Percentiles rank a stretch among this genome's conserved stretches.
phyloP scores from a whole-genome alignment of 1,139 yeast genomes.

The Suhomyces maxii region DNA sequence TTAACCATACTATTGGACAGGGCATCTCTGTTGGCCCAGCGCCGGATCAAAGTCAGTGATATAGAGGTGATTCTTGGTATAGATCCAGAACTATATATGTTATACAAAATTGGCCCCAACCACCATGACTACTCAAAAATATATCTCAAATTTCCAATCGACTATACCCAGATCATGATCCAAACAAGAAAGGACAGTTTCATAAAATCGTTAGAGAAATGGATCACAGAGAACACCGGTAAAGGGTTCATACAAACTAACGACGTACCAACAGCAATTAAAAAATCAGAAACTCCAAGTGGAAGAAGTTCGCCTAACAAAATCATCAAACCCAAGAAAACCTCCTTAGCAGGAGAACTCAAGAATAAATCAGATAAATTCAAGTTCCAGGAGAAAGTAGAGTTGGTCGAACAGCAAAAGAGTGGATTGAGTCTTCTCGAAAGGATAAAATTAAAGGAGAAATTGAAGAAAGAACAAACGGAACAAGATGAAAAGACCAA shows the following conservation, averaged over 20 bases:
- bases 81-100: conserved; percentile 16
- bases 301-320: conserved; percentile 18
- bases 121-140: conserved; percentile 6
- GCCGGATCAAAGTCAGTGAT: conserved; percentile 17
- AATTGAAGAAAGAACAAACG: conserved; percentile 10
- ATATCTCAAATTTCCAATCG: conserved; percentile 12
- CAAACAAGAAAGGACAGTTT: conserved; percentile 11
- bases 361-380: conserved; percentile 36
- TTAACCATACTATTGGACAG: conserved; percentile 20
- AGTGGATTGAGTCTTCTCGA: conserved; percentile 44
- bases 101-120: conserved; percentile 13
- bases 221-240: conserved; percentile 13
- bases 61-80: conserved; percentile 20
- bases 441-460: conserved; percentile 23
- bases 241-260: not conserved
- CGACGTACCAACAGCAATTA: conserved; percentile 5
- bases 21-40: conserved; percentile 21
- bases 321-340: conserved; percentile 20
- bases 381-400: conserved; percentile 28
- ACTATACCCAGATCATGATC: conserved; percentile 6
- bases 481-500: conserved; percentile 5
- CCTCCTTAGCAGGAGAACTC: conserved; percentile 16
- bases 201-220: conserved; percentile 4
- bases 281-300: not conserved
- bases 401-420: conserved; percentile 18